These are phyloP conservation scores for Fusarium ramigenum DNA, from an alignment of 2,329 filamentous ascomycete genomes.

Conservation along the genomic window DNA sequence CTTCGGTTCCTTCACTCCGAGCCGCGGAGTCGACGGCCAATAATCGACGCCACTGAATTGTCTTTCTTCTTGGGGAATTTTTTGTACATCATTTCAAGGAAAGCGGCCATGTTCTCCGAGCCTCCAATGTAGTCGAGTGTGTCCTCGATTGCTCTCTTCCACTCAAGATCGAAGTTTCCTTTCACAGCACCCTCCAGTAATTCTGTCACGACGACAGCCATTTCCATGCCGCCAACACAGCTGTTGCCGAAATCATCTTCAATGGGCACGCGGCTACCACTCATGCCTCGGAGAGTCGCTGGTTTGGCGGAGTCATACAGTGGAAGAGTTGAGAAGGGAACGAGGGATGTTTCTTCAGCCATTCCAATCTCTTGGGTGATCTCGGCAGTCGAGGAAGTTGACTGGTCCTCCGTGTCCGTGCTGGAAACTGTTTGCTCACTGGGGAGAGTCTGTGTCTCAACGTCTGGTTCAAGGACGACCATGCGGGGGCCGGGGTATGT, in stretches of 20 bases:
- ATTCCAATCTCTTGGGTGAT: not conserved
- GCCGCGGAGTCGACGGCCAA: slow-evolving; percentile 16
- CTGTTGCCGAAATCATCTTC: slow-evolving; percentile 6
- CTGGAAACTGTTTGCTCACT: not conserved
- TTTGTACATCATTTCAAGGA: slow-evolving; percentile 5
- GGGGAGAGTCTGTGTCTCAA: not conserved
- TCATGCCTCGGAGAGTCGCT: slow-evolving; percentile 12
- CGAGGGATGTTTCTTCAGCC: not conserved
- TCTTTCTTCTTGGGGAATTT: slow-evolving; percentile 3
- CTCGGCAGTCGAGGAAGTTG: not conserved
- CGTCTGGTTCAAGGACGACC: not conserved
- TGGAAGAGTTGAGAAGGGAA: not conserved
- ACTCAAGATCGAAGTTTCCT: not conserved
- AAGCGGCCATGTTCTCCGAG: slow-evolving; percentile 16
- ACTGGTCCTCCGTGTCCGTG: not conserved
- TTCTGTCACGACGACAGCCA: slow-evolving; percentile 18
- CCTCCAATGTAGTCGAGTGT: slow-evolving; percentile 15
- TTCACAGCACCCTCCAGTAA: slow-evolving; percentile 1
- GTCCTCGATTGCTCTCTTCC: slow-evolving; percentile 7
- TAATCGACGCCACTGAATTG: not conserved
- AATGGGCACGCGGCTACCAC: not conserved
- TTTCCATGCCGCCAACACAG: slow-evolving; percentile 20
- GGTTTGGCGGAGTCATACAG: not conserved
- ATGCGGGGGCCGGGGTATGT: slow-evolving; percentile 5
- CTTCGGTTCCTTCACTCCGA: not conserved